phyloP scores from a whole-genome alignment of 129 eudicot species.

The Centella asiatica region DNA sequence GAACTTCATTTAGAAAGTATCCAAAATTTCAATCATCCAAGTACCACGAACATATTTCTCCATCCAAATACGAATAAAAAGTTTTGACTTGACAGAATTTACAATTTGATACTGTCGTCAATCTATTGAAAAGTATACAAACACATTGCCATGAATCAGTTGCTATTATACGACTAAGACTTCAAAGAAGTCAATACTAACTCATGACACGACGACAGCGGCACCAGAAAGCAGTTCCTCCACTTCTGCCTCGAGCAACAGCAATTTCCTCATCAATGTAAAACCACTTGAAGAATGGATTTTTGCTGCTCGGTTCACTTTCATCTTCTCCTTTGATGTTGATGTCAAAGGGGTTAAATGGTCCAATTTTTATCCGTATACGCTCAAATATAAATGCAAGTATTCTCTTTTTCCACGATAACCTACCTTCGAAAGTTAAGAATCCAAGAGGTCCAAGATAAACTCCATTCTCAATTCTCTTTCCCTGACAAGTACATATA shows the following conservation, averaged over 20 bases:
- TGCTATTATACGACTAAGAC: background rate
- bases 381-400: constrained; percentile 80
- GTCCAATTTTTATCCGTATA: constrained; percentile 68
- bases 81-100: too few species aligned
- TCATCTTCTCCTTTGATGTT: constrained; percentile 62
- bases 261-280: constrained; percentile 91
- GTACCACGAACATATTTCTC: too few species aligned
- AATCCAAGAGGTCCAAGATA: constrained; percentile 70
- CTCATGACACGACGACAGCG: constrained; percentile 47
- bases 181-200: constrained; percentile 1
- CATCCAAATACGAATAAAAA: too few species aligned
- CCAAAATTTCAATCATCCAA: too few species aligned
- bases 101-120: too few species aligned
- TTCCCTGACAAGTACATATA: constrained; percentile 40
- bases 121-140: too few species aligned
- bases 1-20: too few species aligned
- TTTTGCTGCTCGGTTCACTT: constrained; percentile 73
- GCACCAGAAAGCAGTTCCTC: constrained; percentile 98
- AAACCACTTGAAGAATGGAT: constrained; percentile 93
- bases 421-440: constrained; percentile 85
- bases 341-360: constrained; percentile 61
- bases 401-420: constrained; percentile 90
- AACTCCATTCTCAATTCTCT: constrained; percentile 94
- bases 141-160: background rate
- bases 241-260: constrained; percentile 93